Base-by-base conservation (phyloP, 192 early-diverging fungal genomes). In the Linnemannia elongata region DNA sequence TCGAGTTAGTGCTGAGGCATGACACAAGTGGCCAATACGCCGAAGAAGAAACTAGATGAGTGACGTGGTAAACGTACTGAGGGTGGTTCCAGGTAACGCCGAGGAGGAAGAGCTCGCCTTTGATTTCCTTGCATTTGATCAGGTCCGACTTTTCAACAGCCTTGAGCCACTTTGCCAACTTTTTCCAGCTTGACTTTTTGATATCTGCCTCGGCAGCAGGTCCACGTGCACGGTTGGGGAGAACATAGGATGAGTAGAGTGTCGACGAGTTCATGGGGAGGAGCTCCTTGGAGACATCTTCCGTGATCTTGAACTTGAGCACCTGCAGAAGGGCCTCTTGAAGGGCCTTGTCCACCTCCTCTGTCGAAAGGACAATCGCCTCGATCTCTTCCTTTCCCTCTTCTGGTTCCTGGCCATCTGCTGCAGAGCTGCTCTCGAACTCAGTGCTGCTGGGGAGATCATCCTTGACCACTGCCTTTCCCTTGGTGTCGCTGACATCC, bases 111-210 rank as follows among this genome's bases (percentile, higher is more conserved):
- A 88, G 90, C 54, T 96, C 95, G 13, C 95, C 93, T 49, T 89
- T 89, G 45, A 91, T 90, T 41, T 97, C 97, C 85, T 98, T 98
- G 27, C 95, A 88, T 85, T 97, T 96, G 38, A 97, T 74, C 18
- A 95, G 76, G 33, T 96, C 97, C 38, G 90, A 89, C 87, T 98
- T 98, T 70, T 98, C 97, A 82, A 94, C 94, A 18, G 90, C 93
- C 79, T 97, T 98, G 74, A 97, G 88, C 85, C 97, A 97, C 86
- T 97, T 98, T 78, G 93, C 90, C 42, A 95, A 77, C 89, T 98
- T 97, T 88, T 98, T 98, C 90, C 93, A 95, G 39, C 91, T 92
- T 8, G 96, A 96, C 71, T 94, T 93, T 87, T 96, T 97, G 38
- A 98, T 92, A 73, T 98, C 97, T 13, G 97, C 83, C 42, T 91